A percentile compares a stretch with the other conserved stretches of the same genome.
These are phyloP conservation scores for Tilletia horrida DNA, from an alignment of 1,284 basidiomycete genomes.

Conservation along the genomic window DNA sequence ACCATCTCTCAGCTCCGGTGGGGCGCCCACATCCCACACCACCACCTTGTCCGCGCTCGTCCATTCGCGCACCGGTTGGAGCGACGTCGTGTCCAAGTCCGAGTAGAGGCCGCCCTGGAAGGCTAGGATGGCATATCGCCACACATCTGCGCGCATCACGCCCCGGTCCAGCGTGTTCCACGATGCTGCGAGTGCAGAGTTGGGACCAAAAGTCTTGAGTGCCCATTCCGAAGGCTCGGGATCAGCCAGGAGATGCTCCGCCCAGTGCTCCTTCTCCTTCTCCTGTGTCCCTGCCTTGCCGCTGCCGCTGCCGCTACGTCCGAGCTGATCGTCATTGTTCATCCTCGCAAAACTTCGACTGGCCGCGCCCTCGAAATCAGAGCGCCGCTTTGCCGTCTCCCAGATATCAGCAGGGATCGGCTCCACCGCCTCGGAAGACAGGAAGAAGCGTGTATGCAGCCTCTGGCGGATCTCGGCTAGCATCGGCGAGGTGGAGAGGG, in stretches of 20 bases:
- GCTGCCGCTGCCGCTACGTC: neutral
- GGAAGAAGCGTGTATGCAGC: neutral
- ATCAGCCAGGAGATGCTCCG: neutral
- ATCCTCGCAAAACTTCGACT: neutral
- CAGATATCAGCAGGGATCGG: neutral
- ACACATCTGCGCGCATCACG: constrained; percentile 26
- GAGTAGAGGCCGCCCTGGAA: constrained; percentile 37
- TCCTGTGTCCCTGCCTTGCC: too few relatives aligned
- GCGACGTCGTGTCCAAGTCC: constrained; percentile 39
- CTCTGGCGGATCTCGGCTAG: neutral
- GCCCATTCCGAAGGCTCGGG: neutral
- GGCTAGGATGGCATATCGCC: constrained; percentile 36
- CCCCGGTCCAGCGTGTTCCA: constrained; percentile 9
- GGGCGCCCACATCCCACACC: neutral
- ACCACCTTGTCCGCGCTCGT: neutral
- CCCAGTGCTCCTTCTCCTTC: neutral
- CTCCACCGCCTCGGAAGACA: neutral
- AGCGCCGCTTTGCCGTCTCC: neutral
- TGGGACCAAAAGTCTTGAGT: neutral
- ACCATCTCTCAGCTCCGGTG: neutral
- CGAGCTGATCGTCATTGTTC: neutral
- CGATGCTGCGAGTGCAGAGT: neutral
- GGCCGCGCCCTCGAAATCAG: neutral
- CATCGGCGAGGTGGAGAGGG: neutral
- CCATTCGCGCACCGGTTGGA: constrained; percentile 26